Base-by-base conservation (phyloP, 805 yeast genomes). In the Saccharomycopsis olivae region DNA sequence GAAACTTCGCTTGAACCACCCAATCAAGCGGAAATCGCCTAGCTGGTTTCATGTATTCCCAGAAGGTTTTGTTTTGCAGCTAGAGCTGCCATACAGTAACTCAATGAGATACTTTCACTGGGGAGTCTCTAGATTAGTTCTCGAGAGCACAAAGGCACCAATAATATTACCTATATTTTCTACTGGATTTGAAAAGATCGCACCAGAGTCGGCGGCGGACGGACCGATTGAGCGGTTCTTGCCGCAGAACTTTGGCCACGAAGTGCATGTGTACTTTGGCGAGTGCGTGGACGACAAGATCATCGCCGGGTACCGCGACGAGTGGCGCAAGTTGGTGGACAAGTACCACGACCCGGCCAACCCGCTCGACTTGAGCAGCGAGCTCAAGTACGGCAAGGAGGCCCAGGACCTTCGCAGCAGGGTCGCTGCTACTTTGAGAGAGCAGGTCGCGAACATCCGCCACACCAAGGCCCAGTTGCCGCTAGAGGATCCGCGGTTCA, bases 31-130 rank as follows among this genome's bases (percentile, higher is more conserved):
- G 41, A 58, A 67, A 13, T 73, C 71, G 43, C 79, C 92, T 1
- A 75, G 85, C 0, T 89, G 97, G 97, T 73, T 92, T 43, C 97
- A 89, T 56, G 75, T 87, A 3, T 89, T 85, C 58, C 98, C 98
- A 0, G 98, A 89, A 57, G 95, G 94, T 0, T 85, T 79, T 56
- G 97, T 89, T 3, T 71, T 89, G 39, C 98, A 92, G 57, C 57
- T 84, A 36, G 69, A 77, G 45, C 77, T 79, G 27, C 96, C 96
- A 0, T 76, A 74, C 54, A 66, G 71, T 36, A 82, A 85, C 49
- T 86, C 96, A 3, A 84, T 92, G 92, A 66, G 96, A 47, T 89
- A 84, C 59, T 89, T 92, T 66, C 80, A 84, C 54, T 89, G 97
- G 97, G 98, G 98, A 0, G 77, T 87, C 1, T 73, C 95, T 2